Percentiles rank a stretch among this genome's conserved stretches.
Conservation (phyloP, 208 protist genomes). For the Crithidia fasciculata region DNA sequence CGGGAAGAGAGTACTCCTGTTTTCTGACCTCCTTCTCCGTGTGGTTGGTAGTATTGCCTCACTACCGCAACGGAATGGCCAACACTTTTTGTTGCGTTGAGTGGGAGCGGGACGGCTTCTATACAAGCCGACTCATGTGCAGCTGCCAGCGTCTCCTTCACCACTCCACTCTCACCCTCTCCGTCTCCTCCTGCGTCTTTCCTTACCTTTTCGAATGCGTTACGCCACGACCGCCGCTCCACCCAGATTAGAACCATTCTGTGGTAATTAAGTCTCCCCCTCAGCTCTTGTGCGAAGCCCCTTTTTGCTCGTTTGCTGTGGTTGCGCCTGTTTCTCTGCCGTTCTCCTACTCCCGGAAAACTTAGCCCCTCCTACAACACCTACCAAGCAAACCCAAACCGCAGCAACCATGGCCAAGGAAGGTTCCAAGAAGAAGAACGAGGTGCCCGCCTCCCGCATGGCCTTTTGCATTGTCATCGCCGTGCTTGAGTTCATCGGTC, state of each 20-base stretch:
- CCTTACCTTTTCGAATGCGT: neutral
- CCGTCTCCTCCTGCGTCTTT: neutral
- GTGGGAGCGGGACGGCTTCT: no score
- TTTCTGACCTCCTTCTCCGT: no score
- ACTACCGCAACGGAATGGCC: no score
- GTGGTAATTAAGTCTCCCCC: constrained; percentile 13
- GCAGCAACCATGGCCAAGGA: constrained; percentile 22
- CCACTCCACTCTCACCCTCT: neutral
- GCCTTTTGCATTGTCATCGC: constrained; percentile 14
- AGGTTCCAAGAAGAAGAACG: constrained; percentile 31
- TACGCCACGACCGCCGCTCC: neutral
- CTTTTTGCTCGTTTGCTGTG: neutral
- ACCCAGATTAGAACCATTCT: constrained; percentile 19
- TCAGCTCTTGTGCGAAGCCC: neutral
- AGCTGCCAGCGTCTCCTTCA: no score
- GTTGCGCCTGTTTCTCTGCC: neutral
- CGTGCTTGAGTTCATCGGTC: constrained; percentile 34
- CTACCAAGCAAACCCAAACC: no score
- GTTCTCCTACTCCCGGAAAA: constrained; percentile 5
- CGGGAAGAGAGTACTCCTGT: no score
- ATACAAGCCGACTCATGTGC: no score
- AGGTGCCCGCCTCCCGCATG: constrained; percentile 13
- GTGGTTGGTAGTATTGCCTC: no score
- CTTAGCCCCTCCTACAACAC: neutral
- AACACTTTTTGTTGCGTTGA: no score